Conservation (phyloP, 306 rosid species). For the Pachyrhizus erosus region DNA sequence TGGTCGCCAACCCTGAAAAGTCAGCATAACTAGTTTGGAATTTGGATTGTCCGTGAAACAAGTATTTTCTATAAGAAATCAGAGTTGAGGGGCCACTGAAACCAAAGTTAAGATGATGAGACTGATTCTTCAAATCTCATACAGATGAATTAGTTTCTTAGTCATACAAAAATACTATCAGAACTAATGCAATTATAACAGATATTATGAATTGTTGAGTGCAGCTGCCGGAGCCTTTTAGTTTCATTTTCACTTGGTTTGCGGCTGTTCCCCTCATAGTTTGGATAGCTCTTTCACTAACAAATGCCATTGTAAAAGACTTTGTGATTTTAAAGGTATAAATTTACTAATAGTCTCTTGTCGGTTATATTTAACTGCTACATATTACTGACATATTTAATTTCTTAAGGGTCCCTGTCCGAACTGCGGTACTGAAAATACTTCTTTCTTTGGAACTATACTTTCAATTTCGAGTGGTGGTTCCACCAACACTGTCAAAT, state of each 20-base stretch:
- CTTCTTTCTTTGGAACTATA: conserved; percentile 91
- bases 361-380: neutral
- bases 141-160: neutral
- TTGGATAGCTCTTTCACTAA: conserved; percentile 74
- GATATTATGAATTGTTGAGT: conserved; percentile 42
- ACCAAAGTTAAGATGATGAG: conserved; percentile 20
- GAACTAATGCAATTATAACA: conserved; percentile 26
- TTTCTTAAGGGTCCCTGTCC: conserved; percentile 84
- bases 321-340: conserved; percentile 87
- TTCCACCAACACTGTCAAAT: conserved; percentile 68
- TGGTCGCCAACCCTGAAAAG: neutral
- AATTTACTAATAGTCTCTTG: neutral
- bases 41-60: neutral
- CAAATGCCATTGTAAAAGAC: conserved; percentile 79
- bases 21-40: neutral
- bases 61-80: conserved; percentile 1
- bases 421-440: conserved; percentile 88
- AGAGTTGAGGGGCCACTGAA: neutral
- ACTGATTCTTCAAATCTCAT: conserved; percentile 1
- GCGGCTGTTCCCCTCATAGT: conserved; percentile 91
- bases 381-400: conserved; percentile 7
- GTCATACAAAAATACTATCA: neutral
- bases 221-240: conserved; percentile 96
- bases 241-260: conserved; percentile 98
- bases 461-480: conserved; percentile 87